phyloP scores from a whole-genome alignment of 2,329 filamentous ascomycete species.

The Phyllachora maydis region DNA sequence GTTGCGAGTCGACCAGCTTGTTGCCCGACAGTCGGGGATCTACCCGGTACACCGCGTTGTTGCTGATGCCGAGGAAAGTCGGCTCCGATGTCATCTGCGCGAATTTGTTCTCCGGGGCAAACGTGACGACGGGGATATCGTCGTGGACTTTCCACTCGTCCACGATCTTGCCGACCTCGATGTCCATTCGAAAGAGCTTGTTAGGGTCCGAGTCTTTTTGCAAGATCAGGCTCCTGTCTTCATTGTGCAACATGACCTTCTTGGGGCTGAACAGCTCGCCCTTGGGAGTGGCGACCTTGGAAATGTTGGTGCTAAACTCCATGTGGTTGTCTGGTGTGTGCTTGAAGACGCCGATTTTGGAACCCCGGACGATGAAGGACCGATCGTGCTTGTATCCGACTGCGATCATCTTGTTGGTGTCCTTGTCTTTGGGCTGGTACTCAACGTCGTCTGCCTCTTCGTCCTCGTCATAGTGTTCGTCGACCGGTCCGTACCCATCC shows the following conservation, averaged over 20 bases:
- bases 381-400: conserved; percentile 95
- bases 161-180: conserved; percentile 93
- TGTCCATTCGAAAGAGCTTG: conserved; percentile 88
- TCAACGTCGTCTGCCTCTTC: conserved; percentile 66
- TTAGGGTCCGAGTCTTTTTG: conserved; percentile 72
- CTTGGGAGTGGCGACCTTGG: conserved; percentile 74
- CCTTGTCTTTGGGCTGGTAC: conserved; percentile 41
- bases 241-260: conserved; percentile 90
- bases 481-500: conserved; percentile 33
- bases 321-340: conserved; percentile 83
- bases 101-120: conserved; percentile 94
- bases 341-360: conserved; percentile 98
- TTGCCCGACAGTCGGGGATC: conserved; percentile 78
- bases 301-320: conserved; percentile 93
- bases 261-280: conserved; percentile 82
- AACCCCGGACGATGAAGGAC: conserved; percentile 89
- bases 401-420: conserved; percentile 82
- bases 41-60: conserved; percentile 82
- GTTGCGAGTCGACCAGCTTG: conserved; percentile 79
- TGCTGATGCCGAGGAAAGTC: conserved; percentile 82
- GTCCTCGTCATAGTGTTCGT: conserved; percentile 32
- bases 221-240: conserved; percentile 75
- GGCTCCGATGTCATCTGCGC: conserved; percentile 91
- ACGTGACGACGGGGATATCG: conserved; percentile 79
- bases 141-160: conserved; percentile 99